phyloP scores from a whole-genome alignment of 106 monocot species.

The Platanthera zijinensis region DNA sequence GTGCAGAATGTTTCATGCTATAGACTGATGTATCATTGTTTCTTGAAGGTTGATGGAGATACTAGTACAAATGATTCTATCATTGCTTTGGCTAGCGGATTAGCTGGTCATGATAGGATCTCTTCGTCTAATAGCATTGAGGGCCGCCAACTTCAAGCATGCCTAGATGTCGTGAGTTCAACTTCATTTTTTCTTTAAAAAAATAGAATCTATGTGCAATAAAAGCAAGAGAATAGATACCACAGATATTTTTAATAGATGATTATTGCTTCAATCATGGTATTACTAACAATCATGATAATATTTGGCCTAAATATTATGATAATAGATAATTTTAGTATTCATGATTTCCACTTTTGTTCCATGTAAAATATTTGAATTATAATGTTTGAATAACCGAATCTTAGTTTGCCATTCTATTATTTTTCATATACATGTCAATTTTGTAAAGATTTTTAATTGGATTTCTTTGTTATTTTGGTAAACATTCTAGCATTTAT shows the following conservation, averaged over 20 bases:
- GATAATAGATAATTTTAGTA: not conserved
- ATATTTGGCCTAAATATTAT: not conserved
- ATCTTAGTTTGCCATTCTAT: not conserved
- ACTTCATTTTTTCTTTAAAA: not conserved
- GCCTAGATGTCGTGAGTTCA: conserved; percentile 75
- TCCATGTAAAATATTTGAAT: not conserved
- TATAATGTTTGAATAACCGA: not conserved
- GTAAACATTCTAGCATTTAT: conserved; percentile 3
- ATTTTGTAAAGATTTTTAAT: not conserved
- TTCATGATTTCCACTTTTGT: not conserved
- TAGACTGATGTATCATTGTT: not conserved
- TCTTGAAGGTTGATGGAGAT: conserved; percentile 94
- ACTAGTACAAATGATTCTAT: conserved; percentile 96
- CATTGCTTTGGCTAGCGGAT: conserved; percentile 90
- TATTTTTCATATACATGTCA: not conserved
- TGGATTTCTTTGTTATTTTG: not conserved
- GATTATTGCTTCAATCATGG: not conserved
- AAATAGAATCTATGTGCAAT: conserved; percentile 3
- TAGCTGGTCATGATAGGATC: conserved; percentile 51
- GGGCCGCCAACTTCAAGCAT: conserved; percentile 76
- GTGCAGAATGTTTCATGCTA: not conserved
- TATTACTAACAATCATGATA: not conserved
- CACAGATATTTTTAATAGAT: not conserved
- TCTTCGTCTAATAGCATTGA: conserved; percentile 50
- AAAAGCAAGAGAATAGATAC: not conserved